Percentiles rank a stretch among this genome's conserved stretches.
These are phyloP conservation scores for Candolleomyces efflorescens DNA, from an alignment of 768 basidiomycete genomes.

Conservation along the genomic window DNA sequence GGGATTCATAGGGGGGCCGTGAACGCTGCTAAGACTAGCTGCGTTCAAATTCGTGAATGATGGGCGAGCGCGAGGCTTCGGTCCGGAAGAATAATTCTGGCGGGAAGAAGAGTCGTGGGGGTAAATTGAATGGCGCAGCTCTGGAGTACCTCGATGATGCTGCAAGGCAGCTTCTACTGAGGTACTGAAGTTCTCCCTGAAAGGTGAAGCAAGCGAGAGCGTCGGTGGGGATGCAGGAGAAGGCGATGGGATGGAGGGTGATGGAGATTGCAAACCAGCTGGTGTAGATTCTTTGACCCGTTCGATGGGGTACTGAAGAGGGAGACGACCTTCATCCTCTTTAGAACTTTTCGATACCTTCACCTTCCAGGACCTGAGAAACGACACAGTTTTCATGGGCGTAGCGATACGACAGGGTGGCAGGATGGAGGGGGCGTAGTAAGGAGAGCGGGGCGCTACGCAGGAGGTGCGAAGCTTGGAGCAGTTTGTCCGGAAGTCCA, in stretches of 20 bases:
- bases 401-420: background rate
- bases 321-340: slow-evolving; percentile 10
- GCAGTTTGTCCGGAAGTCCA: slow-evolving; percentile 1
- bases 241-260: slow-evolving; percentile 2
- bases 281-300: slow-evolving; percentile 4
- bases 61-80: background rate
- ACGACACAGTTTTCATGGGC: slow-evolving; percentile 35
- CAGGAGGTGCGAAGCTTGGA: background rate
- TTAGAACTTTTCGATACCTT: slow-evolving; percentile 24
- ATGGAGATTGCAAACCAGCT: background rate
- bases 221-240: background rate
- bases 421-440: slow-evolving; percentile 2
- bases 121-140: background rate
- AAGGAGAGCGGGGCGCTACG: background rate
- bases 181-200: slow-evolving; percentile 1
- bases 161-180: slow-evolving; percentile 1
- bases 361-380: slow-evolving; percentile 37
- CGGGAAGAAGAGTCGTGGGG: background rate
- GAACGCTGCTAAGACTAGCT: slow-evolving; percentile 10
- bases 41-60: slow-evolving; percentile 4
- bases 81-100: background rate
- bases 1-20: slow-evolving; percentile 19
- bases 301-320: slow-evolving; percentile 8
- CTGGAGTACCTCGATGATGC: background rate
- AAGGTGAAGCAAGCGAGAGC: background rate